Conservation (phyloP, 75 land plant genomes). For the Adiantum capillusveneris region DNA sequence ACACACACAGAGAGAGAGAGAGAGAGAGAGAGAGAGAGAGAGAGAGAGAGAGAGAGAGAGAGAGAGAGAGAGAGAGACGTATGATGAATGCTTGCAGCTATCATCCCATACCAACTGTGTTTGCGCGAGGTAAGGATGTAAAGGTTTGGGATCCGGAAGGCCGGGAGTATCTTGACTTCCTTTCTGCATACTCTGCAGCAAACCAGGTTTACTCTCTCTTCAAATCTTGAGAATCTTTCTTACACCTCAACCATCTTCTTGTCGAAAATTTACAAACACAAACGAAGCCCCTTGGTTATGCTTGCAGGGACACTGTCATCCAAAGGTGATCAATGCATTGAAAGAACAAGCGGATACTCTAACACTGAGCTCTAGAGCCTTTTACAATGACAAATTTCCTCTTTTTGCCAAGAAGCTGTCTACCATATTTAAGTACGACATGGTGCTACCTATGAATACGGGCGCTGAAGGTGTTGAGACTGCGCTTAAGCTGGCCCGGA, state of each 20-base stretch:
- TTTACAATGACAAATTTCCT: conserved; percentile 92
- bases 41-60: conserved; percentile 1
- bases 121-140: conserved; percentile 81
- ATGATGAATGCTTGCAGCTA: conserved; percentile 47
- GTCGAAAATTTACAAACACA: not conserved
- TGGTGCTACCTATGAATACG: conserved; percentile 99
- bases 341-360: conserved; percentile 70
- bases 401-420: conserved; percentile 70
- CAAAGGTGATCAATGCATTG: conserved; percentile 78
- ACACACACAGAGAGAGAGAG: conserved; percentile 3
- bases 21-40: conserved; percentile 8
- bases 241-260: not conserved
- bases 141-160: conserved; percentile 98
- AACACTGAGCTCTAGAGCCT: conserved; percentile 95
- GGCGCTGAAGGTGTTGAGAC: conserved; percentile 99
- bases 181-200: conserved; percentile 98
- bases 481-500: conserved; percentile 90
- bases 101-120: conserved; percentile 92
- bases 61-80: not conserved
- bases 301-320: conserved; percentile 91
- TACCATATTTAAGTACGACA: conserved; percentile 83
- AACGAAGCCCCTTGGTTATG: conserved; percentile 5
- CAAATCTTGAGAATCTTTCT: too few species aligned
- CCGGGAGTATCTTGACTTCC: conserved; percentile 86
- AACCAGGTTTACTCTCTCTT: conserved; percentile 73